These are phyloP conservation scores for Blakeslea trispora DNA, from an alignment of 371 early-diverging fungal genomes.

Conservation along the genomic window DNA sequence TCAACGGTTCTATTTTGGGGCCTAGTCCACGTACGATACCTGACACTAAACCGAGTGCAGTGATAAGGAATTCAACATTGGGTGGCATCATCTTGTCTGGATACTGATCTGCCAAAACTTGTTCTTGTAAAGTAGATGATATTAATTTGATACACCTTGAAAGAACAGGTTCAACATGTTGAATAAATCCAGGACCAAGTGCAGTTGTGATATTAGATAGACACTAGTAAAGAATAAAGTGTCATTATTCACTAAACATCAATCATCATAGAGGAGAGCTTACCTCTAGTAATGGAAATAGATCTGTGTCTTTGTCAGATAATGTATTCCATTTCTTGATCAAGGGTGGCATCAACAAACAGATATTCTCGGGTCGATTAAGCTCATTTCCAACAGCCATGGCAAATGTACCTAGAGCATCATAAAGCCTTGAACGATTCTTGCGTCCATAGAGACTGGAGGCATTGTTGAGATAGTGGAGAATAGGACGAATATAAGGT, in stretches of 20 bases:
- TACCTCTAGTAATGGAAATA: constrained; percentile 91
- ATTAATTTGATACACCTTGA: constrained; percentile 78
- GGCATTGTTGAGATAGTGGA: constrained; percentile 72
- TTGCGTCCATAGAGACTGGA: constrained; percentile 86
- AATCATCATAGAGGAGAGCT: constrained; percentile 1
- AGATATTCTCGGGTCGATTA: constrained; percentile 71
- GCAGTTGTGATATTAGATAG: constrained; percentile 80
- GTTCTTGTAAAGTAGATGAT: constrained; percentile 59
- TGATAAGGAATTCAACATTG: constrained; percentile 86
- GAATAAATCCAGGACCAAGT: constrained; percentile 77
- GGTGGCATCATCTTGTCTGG: constrained; percentile 58
- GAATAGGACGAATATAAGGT: constrained; percentile 83
- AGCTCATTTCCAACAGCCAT: constrained; percentile 83
- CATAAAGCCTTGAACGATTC: constrained; percentile 89
- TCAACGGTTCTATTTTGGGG: constrained; percentile 60
- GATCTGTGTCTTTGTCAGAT: constrained; percentile 77
- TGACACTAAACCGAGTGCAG: constrained; percentile 84
- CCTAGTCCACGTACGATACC: constrained; percentile 86
- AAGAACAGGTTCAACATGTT: constrained; percentile 76
- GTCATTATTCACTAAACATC: no score
- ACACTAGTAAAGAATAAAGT: no score
- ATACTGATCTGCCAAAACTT: constrained; percentile 56
- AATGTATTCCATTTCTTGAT: constrained; percentile 80
- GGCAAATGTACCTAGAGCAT: constrained; percentile 90
- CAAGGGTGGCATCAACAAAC: constrained; percentile 83